phyloP scores from a whole-genome alignment of 495 filamentous ascomycete genomes.

The Parachaetomium inaequale region DNA sequence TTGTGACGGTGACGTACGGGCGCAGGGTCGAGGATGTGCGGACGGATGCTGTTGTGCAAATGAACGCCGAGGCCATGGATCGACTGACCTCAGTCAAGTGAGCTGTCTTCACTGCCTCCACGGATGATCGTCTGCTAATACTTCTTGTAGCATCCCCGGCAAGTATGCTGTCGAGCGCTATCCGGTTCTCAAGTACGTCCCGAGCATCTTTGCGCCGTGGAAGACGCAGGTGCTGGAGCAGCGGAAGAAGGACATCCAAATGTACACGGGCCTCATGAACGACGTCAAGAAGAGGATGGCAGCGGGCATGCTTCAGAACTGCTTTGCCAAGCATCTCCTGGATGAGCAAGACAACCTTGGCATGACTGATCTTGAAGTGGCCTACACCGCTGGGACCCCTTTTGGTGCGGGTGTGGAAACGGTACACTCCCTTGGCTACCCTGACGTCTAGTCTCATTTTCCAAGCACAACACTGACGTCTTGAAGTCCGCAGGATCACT shows the following conservation, averaged over 20 bases:
- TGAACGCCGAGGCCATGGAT: conserved; percentile 54
- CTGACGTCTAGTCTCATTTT: conserved; percentile 16
- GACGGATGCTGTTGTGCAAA: conserved; percentile 48
- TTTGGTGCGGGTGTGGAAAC: conserved; percentile 67
- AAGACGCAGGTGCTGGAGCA: conserved; percentile 52
- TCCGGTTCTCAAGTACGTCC: conserved; percentile 52
- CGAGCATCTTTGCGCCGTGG: conserved; percentile 54
- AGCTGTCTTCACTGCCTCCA: neutral
- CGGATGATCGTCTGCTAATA: neutral
- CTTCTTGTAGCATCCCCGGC: conserved; percentile 47
- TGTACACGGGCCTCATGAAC: conserved; percentile 51
- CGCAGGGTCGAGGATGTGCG: conserved; percentile 53
- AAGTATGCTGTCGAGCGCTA: conserved; percentile 57
- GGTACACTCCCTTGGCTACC: conserved; percentile 35
- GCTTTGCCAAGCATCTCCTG: conserved; percentile 50
- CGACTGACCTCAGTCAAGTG: conserved; percentile 55
- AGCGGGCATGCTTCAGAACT: conserved; percentile 40
- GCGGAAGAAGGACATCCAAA: conserved; percentile 47
- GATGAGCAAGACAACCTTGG: conserved; percentile 44
- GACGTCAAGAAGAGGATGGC: conserved; percentile 31
- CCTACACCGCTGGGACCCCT: conserved; percentile 54
- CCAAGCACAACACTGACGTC: conserved; percentile 46
- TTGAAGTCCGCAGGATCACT: conserved; percentile 39
- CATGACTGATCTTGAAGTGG: conserved; percentile 53
- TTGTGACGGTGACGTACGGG: conserved; percentile 58